Percentiles rank a stretch among this genome's conserved stretches.
Conservation (phyloP, 2,329 filamentous ascomycete genomes). For the Colletotrichum godetiae region DNA sequence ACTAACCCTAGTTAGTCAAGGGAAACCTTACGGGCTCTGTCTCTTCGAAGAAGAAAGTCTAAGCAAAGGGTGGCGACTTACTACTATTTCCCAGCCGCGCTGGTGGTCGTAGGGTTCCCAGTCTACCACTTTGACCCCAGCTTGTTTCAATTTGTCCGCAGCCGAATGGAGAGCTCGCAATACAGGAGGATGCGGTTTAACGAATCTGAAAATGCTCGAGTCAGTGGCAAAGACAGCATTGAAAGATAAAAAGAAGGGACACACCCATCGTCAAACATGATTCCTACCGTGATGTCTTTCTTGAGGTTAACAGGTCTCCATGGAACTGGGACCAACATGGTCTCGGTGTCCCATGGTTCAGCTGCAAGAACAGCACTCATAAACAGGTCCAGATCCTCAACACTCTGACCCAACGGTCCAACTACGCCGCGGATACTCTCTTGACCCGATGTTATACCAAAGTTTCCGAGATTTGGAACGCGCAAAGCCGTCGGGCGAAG, state of each 20-base stretch:
- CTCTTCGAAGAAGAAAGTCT: not conserved
- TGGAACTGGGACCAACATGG: constrained; percentile 66
- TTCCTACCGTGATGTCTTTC: constrained; percentile 63
- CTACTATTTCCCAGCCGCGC: constrained; percentile 6
- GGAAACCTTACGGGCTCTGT: not conserved
- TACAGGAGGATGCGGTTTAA: constrained; percentile 72
- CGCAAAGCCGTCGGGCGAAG: constrained; percentile 67
- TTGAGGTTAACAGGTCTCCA: constrained; percentile 57
- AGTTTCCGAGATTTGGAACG: constrained; percentile 63
- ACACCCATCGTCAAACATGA: constrained; percentile 73
- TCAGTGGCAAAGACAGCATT: not conserved
- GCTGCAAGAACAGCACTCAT: constrained; percentile 61
- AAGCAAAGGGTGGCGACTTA: not conserved
- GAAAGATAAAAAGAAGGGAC: constrained; percentile 49
- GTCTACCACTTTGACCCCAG: constrained; percentile 64
- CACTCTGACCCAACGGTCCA: constrained; percentile 68
- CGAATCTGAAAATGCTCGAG: not conserved
- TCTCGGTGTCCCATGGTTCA: constrained; percentile 67
- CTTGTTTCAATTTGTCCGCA: constrained; percentile 50
- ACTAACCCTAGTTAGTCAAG: not conserved
- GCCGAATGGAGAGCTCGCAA: constrained; percentile 64
- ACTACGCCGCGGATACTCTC: constrained; percentile 73
- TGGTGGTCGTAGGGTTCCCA: constrained; percentile 58
- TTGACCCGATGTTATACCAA: constrained; percentile 72
- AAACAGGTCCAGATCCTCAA: constrained; percentile 67